These are phyloP conservation scores for Lophiotrema nucula DNA, from an alignment of 495 filamentous ascomycete species.

Conservation along the genomic window DNA sequence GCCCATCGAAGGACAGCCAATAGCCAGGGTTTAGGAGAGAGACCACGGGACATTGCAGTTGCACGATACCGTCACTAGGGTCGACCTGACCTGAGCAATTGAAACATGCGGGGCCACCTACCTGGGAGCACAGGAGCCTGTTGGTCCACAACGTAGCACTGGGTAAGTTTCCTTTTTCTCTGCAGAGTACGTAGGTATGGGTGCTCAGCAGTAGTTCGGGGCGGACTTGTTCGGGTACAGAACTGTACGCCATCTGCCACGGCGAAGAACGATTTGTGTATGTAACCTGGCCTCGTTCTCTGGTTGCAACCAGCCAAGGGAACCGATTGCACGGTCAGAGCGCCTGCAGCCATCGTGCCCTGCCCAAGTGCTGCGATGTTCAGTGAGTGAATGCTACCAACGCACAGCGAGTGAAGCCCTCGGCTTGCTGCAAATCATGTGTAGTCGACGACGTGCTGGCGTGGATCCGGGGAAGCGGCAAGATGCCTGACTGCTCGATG, in stretches of 20 bases:
- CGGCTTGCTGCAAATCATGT: slow-evolving; percentile 2
- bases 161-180: slow-evolving; percentile 21
- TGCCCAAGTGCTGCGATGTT: neutral
- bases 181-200: slow-evolving; percentile 3
- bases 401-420: neutral
- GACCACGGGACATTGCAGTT: slow-evolving; percentile 21
- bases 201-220: slow-evolving; percentile 24
- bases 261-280: slow-evolving; percentile 6
- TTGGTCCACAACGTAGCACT: slow-evolving; percentile 13
- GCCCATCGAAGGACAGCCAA: slow-evolving; percentile 17
- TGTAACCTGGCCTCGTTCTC: slow-evolving; percentile 37
- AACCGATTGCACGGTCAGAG: slow-evolving; percentile 22
- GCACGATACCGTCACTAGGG: slow-evolving; percentile 32
- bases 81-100: slow-evolving; percentile 15
- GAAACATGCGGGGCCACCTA: slow-evolving; percentile 28
- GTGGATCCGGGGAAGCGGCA: slow-evolving; percentile 30
- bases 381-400: neutral
- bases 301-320: slow-evolving; percentile 18
- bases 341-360: neutral
- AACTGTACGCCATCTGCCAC: neutral
- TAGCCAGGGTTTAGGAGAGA: slow-evolving; percentile 11
- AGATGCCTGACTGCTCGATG: neutral
- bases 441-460: no score
- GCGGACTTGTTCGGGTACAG: slow-evolving; percentile 31
- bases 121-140: slow-evolving; percentile 8